phyloP scores from a whole-genome alignment of 1,284 basidiomycete species.

The Leccinum griseonigrum region DNA sequence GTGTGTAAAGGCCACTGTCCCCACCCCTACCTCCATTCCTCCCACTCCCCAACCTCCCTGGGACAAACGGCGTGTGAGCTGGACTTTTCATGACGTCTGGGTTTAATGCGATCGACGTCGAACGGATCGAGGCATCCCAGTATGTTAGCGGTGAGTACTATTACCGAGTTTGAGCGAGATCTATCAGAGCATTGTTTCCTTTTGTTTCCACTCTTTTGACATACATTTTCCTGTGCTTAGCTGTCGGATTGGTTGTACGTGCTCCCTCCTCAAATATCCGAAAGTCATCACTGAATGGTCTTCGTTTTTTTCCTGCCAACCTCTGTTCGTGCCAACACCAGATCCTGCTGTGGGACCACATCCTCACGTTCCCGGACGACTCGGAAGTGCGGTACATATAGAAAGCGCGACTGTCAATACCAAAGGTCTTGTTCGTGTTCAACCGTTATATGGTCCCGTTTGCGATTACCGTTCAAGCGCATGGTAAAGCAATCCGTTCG shows the following conservation, averaged over 20 bases:
- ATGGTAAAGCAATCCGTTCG: constrained; percentile 32
- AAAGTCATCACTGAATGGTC: not conserved
- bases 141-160: constrained; percentile 28
- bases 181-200: not conserved
- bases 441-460: constrained; percentile 45
- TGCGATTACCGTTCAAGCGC: constrained; percentile 36
- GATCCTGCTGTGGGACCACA: constrained; percentile 48
- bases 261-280: not conserved
- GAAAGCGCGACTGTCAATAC: constrained; percentile 38
- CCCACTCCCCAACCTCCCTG: not conserved
- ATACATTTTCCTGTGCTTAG: constrained; percentile 4
- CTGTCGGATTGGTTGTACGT: constrained; percentile 26
- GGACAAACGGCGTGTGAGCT: not conserved
- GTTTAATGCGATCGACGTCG: not conserved
- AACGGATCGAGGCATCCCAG: constrained; percentile 17
- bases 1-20: too few relatives aligned
- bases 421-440: constrained; percentile 45
- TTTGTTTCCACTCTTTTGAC: not conserved
- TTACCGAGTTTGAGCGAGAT: not conserved
- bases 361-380: constrained; percentile 43
- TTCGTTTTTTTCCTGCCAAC: not conserved
- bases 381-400: constrained; percentile 48
- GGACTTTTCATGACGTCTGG: constrained; percentile 13
- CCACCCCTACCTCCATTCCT: not conserved
- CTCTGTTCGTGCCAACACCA: constrained; percentile 10